phyloP scores from a whole-genome alignment of 1,284 basidiomycete genomes.

The Tylopilus sp. region DNA sequence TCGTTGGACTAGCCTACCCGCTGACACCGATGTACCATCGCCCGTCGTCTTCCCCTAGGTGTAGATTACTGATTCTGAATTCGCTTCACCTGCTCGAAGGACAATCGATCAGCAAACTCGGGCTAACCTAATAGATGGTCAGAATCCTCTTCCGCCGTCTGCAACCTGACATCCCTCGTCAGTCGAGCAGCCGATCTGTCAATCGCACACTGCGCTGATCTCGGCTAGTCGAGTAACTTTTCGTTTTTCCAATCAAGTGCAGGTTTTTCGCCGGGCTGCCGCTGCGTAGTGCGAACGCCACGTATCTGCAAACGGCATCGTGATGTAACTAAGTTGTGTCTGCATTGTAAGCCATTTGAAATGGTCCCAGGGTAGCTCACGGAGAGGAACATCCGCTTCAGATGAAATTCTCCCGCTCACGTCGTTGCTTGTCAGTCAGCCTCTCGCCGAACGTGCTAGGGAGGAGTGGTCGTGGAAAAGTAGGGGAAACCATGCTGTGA shows the following conservation, averaged over 20 bases:
- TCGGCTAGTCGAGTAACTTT: background rate
- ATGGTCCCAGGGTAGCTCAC: background rate
- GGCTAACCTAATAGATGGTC: too few species aligned
- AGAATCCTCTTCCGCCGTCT: too few species aligned
- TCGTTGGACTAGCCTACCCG: too few species aligned
- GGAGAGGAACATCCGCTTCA: background rate
- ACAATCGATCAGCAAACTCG: background rate
- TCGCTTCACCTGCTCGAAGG: background rate
- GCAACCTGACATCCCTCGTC: background rate
- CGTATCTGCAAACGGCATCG: too few species aligned
- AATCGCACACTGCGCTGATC: background rate
- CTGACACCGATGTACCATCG: too few species aligned
- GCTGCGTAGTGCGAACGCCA: too few species aligned
- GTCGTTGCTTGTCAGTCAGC: background rate
- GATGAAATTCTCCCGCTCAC: background rate
- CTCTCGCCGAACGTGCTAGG: slow-evolving; percentile 7
- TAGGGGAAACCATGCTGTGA: too few species aligned
- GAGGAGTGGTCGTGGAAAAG: slow-evolving; percentile 19
- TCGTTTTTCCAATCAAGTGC: slow-evolving; percentile 12
- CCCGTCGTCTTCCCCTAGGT: background rate
- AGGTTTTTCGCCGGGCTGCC: too few species aligned
- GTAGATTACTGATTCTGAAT: background rate
- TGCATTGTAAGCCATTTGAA: too few species aligned
- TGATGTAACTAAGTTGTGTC: too few species aligned
- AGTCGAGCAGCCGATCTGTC: background rate